Conservation (phyloP, 2,329 filamentous ascomycete species). For the Trichoderma polysporum region DNA sequence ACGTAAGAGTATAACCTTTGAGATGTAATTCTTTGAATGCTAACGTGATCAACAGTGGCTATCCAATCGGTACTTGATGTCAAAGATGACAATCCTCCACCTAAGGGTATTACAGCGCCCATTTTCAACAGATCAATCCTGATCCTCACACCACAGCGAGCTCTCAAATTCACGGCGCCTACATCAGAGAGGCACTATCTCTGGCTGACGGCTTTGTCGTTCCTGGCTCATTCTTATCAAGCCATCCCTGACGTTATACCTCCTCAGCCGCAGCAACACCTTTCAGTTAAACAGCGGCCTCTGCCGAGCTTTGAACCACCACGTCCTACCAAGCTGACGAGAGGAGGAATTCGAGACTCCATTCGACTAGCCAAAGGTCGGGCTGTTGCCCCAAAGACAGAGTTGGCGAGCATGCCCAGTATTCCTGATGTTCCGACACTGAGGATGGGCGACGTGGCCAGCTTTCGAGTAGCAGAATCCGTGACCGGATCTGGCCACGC, state of each 20-base stretch:
- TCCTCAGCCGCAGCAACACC: slow-evolving; percentile 42
- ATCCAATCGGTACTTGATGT: slow-evolving; percentile 98
- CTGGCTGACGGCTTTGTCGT: slow-evolving; percentile 92
- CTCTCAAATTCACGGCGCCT: slow-evolving; percentile 88
- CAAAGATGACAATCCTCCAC: slow-evolving; percentile 85
- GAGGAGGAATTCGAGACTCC: slow-evolving; percentile 73
- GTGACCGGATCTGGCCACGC: slow-evolving; percentile 39
- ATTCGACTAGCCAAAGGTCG: slow-evolving; percentile 81
- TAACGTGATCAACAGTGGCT: slow-evolving; percentile 57
- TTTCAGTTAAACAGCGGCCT: slow-evolving; percentile 39
- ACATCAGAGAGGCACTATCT: slow-evolving; percentile 85
- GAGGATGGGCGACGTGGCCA: slow-evolving; percentile 37
- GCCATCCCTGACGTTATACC: slow-evolving; percentile 72
- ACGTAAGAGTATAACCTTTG: slow-evolving; percentile 61
- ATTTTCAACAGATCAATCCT: slow-evolving; percentile 92
- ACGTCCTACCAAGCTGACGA: slow-evolving; percentile 46
- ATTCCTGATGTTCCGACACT: slow-evolving; percentile 40
- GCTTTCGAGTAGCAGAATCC: slow-evolving; percentile 42
- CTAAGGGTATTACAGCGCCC: slow-evolving; percentile 58
- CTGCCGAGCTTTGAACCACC: slow-evolving; percentile 53
- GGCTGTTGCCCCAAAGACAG: slow-evolving; percentile 51
- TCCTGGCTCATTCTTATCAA: slow-evolving; percentile 86
- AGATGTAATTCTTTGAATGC: not conserved
- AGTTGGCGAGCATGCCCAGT: slow-evolving; percentile 50
- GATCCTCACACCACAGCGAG: slow-evolving; percentile 88